Evolutionary conservation across 208 protist species (phyloP), one percentile per base, ranked within the genome.

Genomic region (Trypanosoma mega): DNA sequence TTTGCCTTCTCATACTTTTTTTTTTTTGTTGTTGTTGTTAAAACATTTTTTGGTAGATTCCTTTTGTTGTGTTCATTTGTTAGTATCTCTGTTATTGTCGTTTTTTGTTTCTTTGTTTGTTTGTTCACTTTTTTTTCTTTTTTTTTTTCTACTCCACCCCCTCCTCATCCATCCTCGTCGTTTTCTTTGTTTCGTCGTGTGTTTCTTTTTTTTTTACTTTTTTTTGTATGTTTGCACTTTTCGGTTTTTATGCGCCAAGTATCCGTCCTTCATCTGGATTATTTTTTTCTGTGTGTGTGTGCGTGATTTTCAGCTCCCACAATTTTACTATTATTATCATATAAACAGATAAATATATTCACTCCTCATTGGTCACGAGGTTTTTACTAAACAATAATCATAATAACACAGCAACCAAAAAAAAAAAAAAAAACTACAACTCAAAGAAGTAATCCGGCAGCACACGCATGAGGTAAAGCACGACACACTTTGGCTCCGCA

Each of bases 401-500:
- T 16, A 39, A 12, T 6, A 39, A 39, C 6, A 39, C 6, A 6
- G 12, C 6, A 39, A 39, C 8, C 34, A 39, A 6, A 6, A 39
- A 39, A 39, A 39, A 39, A 39, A 39, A 39, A 39, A 39, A 39
- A 39, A 6, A 39, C 8, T 16, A 12, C 45, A 50, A 14, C 21
- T n/a, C 6, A 50, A 30, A 31, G 45, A 30, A 24, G 63, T 81
- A 94, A 29, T 85, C 59, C 2, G 87, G 87, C 45, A 94, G 60
- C 14, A 79, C 47, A 37, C 79, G 71, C 43, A 94, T 71, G n/a
- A 94, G 68, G 47, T 72, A 85, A 29, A 91, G 45, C 12, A 69
- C 71, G 23, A 90, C 72, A 26, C 68, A 76, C 53, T 88, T 87
- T 59, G 75, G 80, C 72, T 94, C 84, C 1, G 67, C 79, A 75